Evolutionary conservation across 2,329 filamentous ascomycete genomes (phyloP).

Genomic region (Arthroderma sp.): DNA sequence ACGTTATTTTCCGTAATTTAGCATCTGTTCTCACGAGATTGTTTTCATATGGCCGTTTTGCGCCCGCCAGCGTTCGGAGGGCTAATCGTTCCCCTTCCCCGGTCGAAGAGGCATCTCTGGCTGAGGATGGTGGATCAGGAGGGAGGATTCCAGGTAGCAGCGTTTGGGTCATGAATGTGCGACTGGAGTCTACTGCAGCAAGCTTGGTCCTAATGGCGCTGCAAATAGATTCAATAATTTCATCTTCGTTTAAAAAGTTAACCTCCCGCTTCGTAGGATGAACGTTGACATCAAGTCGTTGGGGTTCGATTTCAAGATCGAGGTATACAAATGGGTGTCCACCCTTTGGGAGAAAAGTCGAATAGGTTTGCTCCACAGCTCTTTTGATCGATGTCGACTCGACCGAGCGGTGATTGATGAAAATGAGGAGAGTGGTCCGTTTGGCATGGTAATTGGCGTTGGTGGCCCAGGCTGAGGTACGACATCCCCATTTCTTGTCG

Average conservation of each 20-base stretch:
- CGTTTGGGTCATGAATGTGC: slow-evolving; percentile 88
- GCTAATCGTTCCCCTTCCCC: slow-evolving; percentile 22
- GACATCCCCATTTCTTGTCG: slow-evolving; percentile 73
- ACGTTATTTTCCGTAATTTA: slow-evolving; percentile 83
- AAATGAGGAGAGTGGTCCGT: slow-evolving; percentile 72
- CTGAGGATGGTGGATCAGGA: slow-evolving; percentile 20
- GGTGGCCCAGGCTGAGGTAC: slow-evolving; percentile 65
- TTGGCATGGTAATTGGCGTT: slow-evolving; percentile 95
- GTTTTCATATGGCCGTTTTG: slow-evolving; percentile 60
- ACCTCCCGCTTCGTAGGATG: slow-evolving; percentile 96
- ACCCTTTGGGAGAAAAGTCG: slow-evolving; percentile 77
- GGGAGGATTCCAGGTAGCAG: slow-evolving; percentile 56
- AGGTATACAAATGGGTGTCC: slow-evolving; percentile 91
- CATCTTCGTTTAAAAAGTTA: slow-evolving; percentile 94
- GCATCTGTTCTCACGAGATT: slow-evolving; percentile 85
- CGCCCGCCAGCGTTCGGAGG: slow-evolving; percentile 26
- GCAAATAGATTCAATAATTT: slow-evolving; percentile 81
- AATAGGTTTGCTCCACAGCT: slow-evolving; percentile 80
- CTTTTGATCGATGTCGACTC: slow-evolving; percentile 83
- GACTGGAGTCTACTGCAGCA: slow-evolving; percentile 79
- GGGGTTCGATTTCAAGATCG: slow-evolving; percentile 82
- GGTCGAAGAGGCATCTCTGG: not conserved
- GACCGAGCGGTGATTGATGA: slow-evolving; percentile 92
- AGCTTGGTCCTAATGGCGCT: slow-evolving; percentile 65
- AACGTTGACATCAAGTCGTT: slow-evolving; percentile 89